These are phyloP conservation scores for Ustanciosporium gigantosporum DNA, from an alignment of 1,284 basidiomycete species.

Conservation along the genomic window DNA sequence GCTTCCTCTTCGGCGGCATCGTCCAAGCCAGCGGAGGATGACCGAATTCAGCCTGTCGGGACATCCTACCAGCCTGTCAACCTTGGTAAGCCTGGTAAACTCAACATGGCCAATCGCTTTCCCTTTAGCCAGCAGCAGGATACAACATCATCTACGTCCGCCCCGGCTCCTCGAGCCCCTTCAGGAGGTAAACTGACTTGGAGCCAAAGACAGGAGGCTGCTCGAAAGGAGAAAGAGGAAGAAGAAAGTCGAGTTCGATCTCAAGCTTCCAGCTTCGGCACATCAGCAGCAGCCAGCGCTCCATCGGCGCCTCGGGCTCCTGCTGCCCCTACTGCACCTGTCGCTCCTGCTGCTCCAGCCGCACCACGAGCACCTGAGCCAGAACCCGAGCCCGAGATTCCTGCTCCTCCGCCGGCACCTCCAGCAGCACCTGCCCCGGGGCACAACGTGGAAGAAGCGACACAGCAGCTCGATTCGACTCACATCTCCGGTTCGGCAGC, in stretches of 20 bases:
- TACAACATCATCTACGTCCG: constrained; percentile 9
- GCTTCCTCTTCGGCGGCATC: constrained; percentile 8
- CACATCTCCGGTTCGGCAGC: constrained; percentile 6
- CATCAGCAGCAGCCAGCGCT: constrained; percentile 11
- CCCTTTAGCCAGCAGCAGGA: constrained; percentile 45
- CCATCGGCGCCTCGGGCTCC: constrained; percentile 1
- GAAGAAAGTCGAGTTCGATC: constrained; percentile 37
- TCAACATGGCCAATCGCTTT: constrained; percentile 54
- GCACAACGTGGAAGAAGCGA: constrained; percentile 6
- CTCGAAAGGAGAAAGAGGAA: constrained; percentile 49
- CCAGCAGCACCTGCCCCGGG: constrained; percentile 13
- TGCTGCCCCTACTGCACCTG: constrained; percentile 19
- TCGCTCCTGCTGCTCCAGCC: constrained; percentile 31
- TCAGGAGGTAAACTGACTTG: constrained; percentile 56
- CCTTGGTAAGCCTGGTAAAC: constrained; percentile 57
- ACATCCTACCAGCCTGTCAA: constrained; percentile 56
- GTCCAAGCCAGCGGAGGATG: constrained; percentile 52
- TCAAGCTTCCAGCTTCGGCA: constrained; percentile 22
- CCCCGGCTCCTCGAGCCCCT: constrained; percentile 26
- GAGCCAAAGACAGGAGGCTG: constrained; percentile 58
- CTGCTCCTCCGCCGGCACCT: constrained; percentile 20
- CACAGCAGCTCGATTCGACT: constrained; percentile 29
- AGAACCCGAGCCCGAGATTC: constrained; percentile 2
- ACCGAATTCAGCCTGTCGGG: constrained; percentile 57
- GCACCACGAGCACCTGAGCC: constrained; percentile 4